These are phyloP conservation scores for Fistulina hepatica DNA, from an alignment of 1,284 basidiomycete species.

Conservation along the genomic window DNA sequence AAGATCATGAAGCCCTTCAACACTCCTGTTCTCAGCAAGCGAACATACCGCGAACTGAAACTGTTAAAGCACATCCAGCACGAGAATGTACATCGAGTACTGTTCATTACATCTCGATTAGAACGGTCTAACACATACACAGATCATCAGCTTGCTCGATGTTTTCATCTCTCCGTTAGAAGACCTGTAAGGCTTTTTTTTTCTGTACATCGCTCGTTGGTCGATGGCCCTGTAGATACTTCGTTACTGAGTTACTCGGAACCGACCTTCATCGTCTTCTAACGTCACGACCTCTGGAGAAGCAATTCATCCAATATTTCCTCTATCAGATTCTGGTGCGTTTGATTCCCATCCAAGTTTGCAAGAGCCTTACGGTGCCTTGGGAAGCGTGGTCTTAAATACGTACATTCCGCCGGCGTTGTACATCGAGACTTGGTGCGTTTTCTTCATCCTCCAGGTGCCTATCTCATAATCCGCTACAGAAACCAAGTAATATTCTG, in stretches of 20 bases:
- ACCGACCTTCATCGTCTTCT: conserved; percentile 96
- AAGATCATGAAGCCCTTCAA: conserved; percentile 99
- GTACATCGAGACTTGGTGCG: conserved; percentile 91
- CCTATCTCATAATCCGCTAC: conserved; percentile 10
- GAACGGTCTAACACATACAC: conserved; percentile 10
- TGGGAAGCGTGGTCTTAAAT: conserved; percentile 87
- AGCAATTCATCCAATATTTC: conserved; percentile 99
- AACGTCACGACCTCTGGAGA: conserved; percentile 94
- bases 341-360: conserved; percentile 10
- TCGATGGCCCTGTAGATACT: conserved; percentile 74
- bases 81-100: conserved; percentile 67
- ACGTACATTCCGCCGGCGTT: conserved; percentile 98
- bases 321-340: conserved; percentile 93
- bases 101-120: conserved; percentile 1
- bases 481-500: conserved; percentile 99
- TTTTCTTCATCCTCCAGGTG: conserved; percentile 10
- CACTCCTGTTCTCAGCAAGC: conserved; percentile 95
- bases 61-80: conserved; percentile 98
- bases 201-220: neutral
- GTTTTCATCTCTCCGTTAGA: conserved; percentile 99
- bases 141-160: conserved; percentile 98
- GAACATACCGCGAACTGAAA: conserved; percentile 98
- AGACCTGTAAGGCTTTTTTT: conserved; percentile 72
- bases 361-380: conserved; percentile 6
- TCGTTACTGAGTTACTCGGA: conserved; percentile 98